Percentiles rank a stretch among this genome's conserved stretches.
These are phyloP conservation scores for Babesia ovis DNA, from an alignment of 169 alveolate genomes.

Conservation along the genomic window DNA sequence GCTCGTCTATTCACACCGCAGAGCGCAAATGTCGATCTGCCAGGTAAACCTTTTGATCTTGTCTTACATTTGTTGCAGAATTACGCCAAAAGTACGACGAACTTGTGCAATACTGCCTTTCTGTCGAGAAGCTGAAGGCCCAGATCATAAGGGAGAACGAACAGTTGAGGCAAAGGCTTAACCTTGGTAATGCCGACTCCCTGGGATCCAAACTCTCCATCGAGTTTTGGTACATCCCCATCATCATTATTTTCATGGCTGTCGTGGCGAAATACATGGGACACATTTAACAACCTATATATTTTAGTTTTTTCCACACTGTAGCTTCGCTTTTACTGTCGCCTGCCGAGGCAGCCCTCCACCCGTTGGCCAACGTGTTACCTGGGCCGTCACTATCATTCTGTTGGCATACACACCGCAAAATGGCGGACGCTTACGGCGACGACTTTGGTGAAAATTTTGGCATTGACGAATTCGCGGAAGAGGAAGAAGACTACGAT, in stretches of 20 bases:
- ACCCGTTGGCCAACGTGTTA: too few species aligned
- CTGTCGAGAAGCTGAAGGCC: constrained; percentile 83
- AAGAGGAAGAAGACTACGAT: constrained; percentile 75
- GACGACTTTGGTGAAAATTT: constrained; percentile 81
- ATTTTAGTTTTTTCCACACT: background rate
- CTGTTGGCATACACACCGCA: background rate
- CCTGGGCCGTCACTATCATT: background rate
- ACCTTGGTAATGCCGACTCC: constrained; percentile 28
- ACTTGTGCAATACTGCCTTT: constrained; percentile 82
- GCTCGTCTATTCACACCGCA: constrained; percentile 70
- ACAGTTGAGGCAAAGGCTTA: constrained; percentile 64
- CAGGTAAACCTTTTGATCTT: constrained; percentile 25
- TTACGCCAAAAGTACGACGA: constrained; percentile 82
- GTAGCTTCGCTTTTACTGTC: too few species aligned
- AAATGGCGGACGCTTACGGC: constrained; percentile 67
- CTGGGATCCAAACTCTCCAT: constrained; percentile 43
- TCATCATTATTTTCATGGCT: constrained; percentile 46
- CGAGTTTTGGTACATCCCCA: constrained; percentile 68
- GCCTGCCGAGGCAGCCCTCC: too few species aligned
- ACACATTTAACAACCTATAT: constrained; percentile 32
- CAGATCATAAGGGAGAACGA: constrained; percentile 78
- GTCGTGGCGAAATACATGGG: constrained; percentile 59
- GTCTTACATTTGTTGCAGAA: constrained; percentile 25
- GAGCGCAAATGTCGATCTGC: constrained; percentile 74
- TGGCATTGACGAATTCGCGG: constrained; percentile 78